Percentiles rank a stretch among this genome's conserved stretches.
Conservation (phyloP, 192 early-diverging fungal species). For the Umbelopsis sp. region DNA sequence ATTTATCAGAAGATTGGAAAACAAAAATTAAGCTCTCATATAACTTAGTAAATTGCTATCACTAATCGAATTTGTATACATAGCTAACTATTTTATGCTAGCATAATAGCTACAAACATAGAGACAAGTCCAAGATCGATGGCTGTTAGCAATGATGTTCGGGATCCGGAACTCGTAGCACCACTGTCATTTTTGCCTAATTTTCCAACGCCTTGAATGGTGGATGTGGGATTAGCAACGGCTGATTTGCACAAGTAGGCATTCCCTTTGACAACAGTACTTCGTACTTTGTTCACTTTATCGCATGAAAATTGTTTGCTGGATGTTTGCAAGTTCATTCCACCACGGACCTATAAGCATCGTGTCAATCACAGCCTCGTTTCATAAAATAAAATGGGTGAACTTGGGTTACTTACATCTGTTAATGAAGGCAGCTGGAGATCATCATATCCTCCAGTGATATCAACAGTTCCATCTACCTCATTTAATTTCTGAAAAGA, state of each 20-base stretch:
- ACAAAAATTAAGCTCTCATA: too few species aligned
- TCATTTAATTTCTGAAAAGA: conserved; percentile 56
- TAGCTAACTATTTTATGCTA: background rate
- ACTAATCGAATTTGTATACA: too few species aligned
- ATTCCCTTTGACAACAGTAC: conserved; percentile 25
- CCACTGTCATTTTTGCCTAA: background rate
- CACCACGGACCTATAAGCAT: background rate
- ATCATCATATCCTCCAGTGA: conserved; percentile 63
- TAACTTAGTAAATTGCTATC: too few species aligned
- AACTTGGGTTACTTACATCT: conserved; percentile 22
- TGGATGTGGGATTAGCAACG: conserved; percentile 20
- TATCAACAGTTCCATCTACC: conserved; percentile 60
- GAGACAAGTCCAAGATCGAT: background rate
- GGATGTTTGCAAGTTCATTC: conserved; percentile 22
- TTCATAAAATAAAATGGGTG: background rate
- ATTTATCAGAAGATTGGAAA: too few species aligned
- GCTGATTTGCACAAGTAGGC: conserved; percentile 25
- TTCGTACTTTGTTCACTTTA: conserved; percentile 24
- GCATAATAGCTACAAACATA: background rate
- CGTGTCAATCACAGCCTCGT: background rate
- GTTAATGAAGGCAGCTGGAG: conserved; percentile 45
- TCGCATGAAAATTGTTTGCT: conserved; percentile 25
- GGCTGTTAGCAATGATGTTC: background rate
- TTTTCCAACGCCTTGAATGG: background rate
- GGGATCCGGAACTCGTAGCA: background rate